phyloP scores from a whole-genome alignment of 306 rosid genomes.

The Arachis hypogaea region DNA sequence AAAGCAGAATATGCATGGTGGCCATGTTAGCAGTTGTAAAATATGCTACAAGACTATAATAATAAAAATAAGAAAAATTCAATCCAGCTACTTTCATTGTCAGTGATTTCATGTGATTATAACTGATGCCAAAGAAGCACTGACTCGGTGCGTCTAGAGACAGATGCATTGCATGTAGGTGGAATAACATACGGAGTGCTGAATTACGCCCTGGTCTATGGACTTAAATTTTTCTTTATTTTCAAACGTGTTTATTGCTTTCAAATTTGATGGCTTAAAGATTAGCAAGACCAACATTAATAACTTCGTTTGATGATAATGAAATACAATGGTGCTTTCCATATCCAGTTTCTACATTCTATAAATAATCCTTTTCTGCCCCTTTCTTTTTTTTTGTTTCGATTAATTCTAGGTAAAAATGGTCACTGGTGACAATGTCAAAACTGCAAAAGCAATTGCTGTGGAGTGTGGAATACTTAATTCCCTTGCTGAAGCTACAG shows the following conservation, averaged over 20 bases:
- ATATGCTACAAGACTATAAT: slow-evolving; percentile 3
- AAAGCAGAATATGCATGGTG: neutral
- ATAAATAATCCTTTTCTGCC: neutral
- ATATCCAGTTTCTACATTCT: neutral
- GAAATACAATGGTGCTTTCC: neutral
- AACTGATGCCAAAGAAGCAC: neutral
- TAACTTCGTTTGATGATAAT: slow-evolving; percentile 3
- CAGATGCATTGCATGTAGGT: neutral
- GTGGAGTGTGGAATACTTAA: slow-evolving; percentile 88
- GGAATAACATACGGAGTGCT: neutral
- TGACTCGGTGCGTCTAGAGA: neutral
- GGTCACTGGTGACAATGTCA: slow-evolving; percentile 96
- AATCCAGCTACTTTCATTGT: neutral
- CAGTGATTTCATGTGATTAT: neutral
- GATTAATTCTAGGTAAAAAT: slow-evolving; percentile 71
- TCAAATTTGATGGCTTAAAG: slow-evolving; percentile 15
- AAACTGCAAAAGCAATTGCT: slow-evolving; percentile 94
- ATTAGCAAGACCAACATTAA: slow-evolving; percentile 6
- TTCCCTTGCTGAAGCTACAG: slow-evolving; percentile 60
- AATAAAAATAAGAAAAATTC: slow-evolving; percentile 3
- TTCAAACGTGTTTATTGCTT: neutral
- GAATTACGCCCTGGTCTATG: neutral
- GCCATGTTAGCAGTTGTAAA: slow-evolving; percentile 13
- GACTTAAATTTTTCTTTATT: neutral
- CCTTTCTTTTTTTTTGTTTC: neutral